Percentiles rank a stretch among this genome's conserved stretches.
Evolutionary conservation across 306 rosid species (phyloP).

Genomic region (Aeschynomene evenia): DNA sequence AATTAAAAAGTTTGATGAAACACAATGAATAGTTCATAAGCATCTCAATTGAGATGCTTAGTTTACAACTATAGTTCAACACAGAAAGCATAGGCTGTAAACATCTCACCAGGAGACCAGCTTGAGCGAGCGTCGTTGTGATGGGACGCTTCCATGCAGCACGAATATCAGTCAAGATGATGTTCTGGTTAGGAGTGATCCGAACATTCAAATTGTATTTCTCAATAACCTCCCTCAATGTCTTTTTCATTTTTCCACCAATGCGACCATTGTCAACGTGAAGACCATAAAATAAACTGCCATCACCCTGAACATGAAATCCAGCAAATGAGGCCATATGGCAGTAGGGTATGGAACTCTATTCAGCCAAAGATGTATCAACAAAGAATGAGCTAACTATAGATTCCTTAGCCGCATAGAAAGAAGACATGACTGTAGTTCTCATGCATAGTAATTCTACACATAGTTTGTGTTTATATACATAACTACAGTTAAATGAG

Average conservation of each 20-base stretch:
- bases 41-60: not conserved
- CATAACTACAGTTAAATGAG: not conserved
- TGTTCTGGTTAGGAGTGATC: conserved; percentile 91
- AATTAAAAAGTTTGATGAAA: conserved; percentile 8
- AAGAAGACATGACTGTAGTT: conserved; percentile 12
- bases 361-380: conserved; percentile 15
- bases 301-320: conserved; percentile 71
- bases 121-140: conserved; percentile 82
- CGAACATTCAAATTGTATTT: conserved; percentile 78
- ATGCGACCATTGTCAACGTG: conserved; percentile 92
- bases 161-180: conserved; percentile 83
- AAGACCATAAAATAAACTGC: conserved; percentile 79
- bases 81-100: conserved; percentile 27
- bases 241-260: conserved; percentile 79
- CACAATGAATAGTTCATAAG: not conserved
- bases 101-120: conserved; percentile 87
- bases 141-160: conserved; percentile 90
- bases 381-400: conserved; percentile 18
- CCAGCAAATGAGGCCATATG: not conserved
- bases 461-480: not conserved
- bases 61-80: conserved; percentile 3
- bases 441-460: not conserved
- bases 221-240: conserved; percentile 86
- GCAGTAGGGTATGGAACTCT: not conserved
- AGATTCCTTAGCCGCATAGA: conserved; percentile 15